phyloP scores from a whole-genome alignment of 2,329 filamentous ascomycete species.

The Sarocladiaceae sp. region DNA sequence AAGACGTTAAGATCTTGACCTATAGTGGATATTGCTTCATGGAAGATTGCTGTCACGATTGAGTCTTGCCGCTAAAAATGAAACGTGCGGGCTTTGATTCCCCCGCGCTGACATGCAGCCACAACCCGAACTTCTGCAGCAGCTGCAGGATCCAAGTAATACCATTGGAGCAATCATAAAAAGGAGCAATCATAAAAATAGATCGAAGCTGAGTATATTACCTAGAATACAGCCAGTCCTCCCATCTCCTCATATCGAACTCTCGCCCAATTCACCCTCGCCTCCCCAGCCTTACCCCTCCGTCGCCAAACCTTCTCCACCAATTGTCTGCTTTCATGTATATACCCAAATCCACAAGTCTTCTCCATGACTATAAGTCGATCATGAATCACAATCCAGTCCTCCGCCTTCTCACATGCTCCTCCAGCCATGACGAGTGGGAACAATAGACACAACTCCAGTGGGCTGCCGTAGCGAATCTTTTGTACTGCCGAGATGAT shows the following conservation, averaged over 20 bases:
- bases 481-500: slow-evolving; percentile 32
- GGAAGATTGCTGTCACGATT: too few species aligned
- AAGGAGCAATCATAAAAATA: slow-evolving; percentile 14
- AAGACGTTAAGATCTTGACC: too few species aligned
- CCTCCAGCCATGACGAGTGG: slow-evolving; percentile 38
- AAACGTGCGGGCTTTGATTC: too few species aligned
- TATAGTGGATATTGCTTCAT: too few species aligned
- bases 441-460: slow-evolving; percentile 36
- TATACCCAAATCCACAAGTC: slow-evolving; percentile 37
- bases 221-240: slow-evolving; percentile 27
- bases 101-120: too few species aligned
- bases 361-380: slow-evolving; percentile 38
- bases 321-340: slow-evolving; percentile 33
- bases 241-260: slow-evolving; percentile 32
- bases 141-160: too few species aligned
- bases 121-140: too few species aligned
- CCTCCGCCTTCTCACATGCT: slow-evolving; percentile 28
- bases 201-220: neutral
- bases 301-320: slow-evolving; percentile 34
- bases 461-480: slow-evolving; percentile 35
- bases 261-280: slow-evolving; percentile 28
- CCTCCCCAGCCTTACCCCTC: slow-evolving; percentile 22
- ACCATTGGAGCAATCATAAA: too few species aligned
- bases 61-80: too few species aligned
- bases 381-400: slow-evolving; percentile 34